Conservation (phyloP, 2,329 filamentous ascomycete genomes). For the Penicillium rolfsii region DNA sequence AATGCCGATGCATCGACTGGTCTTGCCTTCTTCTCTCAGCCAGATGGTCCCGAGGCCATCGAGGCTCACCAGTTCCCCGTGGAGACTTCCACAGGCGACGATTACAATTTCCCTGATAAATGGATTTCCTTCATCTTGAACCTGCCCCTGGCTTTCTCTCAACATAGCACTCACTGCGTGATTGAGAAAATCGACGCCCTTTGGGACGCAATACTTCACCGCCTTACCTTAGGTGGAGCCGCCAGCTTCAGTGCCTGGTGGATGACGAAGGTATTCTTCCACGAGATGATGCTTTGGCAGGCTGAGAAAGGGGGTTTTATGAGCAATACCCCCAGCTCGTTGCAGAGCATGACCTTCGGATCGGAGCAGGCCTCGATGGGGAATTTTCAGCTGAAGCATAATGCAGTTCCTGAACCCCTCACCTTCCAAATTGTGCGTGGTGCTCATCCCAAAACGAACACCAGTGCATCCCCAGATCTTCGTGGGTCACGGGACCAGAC, state of each 20-base stretch:
- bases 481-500: slow-evolving; percentile 25
- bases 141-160: slow-evolving; percentile 44
- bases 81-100: slow-evolving; percentile 41
- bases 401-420: slow-evolving; percentile 20
- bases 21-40: slow-evolving; percentile 39
- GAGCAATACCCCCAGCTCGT: slow-evolving; percentile 50
- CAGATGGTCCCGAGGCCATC: slow-evolving; percentile 38
- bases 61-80: slow-evolving; percentile 42
- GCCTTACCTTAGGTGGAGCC: slow-evolving; percentile 49
- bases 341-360: slow-evolving; percentile 34
- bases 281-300: slow-evolving; percentile 90
- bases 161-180: slow-evolving; percentile 50
- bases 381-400: slow-evolving; percentile 29
- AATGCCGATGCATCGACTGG: slow-evolving; percentile 35
- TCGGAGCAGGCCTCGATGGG: slow-evolving; percentile 29
- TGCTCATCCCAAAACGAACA: slow-evolving; percentile 27
- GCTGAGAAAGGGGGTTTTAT: slow-evolving; percentile 91
- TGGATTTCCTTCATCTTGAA: slow-evolving; percentile 52
- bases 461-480: slow-evolving; percentile 18
- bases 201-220: slow-evolving; percentile 50
- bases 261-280: slow-evolving; percentile 91
- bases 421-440: slow-evolving; percentile 23
- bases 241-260: slow-evolving; percentile 55
- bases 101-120: slow-evolving; percentile 54
- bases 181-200: slow-evolving; percentile 49